Evolutionary conservation across 768 basidiomycete genomes (phyloP).

Genomic region (Rhizopogon roseolus): DNA sequence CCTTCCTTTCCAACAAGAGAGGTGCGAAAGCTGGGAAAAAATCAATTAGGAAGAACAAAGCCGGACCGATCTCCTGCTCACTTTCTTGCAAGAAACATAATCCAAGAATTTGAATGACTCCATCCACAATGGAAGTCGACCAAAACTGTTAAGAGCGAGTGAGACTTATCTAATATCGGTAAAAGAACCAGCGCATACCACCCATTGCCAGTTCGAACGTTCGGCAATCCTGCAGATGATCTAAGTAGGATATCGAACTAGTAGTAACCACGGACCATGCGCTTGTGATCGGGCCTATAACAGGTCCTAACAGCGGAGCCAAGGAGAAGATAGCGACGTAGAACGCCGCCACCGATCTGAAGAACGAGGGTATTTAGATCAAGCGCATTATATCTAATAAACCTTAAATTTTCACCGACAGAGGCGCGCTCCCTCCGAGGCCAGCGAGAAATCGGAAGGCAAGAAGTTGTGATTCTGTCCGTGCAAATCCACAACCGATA

Average conservation of each 20-base stretch:
- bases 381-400: background rate
- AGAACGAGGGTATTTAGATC: background rate
- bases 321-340: constrained; percentile 58
- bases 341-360: constrained; percentile 61
- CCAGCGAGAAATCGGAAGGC: constrained; percentile 68
- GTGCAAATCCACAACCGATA: constrained; percentile 58
- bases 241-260: background rate
- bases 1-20: constrained; percentile 44
- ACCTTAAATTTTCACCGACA: constrained; percentile 31
- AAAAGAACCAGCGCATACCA: constrained; percentile 32
- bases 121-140: constrained; percentile 58
- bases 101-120: constrained; percentile 48
- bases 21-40: constrained; percentile 21
- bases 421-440: constrained; percentile 67
- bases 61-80: constrained; percentile 21
- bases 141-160: constrained; percentile 43
- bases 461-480: constrained; percentile 51
- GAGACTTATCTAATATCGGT: background rate
- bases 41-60: too few relatives aligned
- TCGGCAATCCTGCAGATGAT: constrained; percentile 44
- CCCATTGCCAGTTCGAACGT: constrained; percentile 67
- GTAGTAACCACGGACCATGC: constrained; percentile 37
- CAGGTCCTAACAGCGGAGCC: constrained; percentile 62
- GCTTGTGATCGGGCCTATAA: constrained; percentile 56
- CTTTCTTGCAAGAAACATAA: constrained; percentile 61